A percentile compares a stretch with the other conserved stretches of the same genome.
phyloP scores from a whole-genome alignment of 2,329 filamentous ascomycete genomes.

The Ilyonectria sp. region DNA sequence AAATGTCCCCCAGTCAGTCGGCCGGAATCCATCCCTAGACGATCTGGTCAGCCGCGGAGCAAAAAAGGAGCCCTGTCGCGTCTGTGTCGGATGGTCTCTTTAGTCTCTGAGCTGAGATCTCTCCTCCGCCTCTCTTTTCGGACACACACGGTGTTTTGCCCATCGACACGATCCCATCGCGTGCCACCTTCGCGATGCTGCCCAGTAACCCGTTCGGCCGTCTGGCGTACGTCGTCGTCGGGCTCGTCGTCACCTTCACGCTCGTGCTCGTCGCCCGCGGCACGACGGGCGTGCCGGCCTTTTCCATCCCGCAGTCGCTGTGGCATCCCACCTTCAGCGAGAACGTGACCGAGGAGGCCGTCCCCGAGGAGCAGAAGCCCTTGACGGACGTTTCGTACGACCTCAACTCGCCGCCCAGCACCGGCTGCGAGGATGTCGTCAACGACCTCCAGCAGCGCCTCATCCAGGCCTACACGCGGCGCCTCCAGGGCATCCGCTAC shows the following conservation, averaged over 20 bases:
- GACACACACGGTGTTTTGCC: too few relatives aligned
- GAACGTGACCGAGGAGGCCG: slow-evolving; percentile 15
- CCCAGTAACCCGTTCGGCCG: neutral
- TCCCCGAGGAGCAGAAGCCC: slow-evolving; percentile 16
- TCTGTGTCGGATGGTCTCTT: too few relatives aligned
- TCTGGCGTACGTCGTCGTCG: neutral
- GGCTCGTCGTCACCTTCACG: neutral
- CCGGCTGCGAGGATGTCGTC: slow-evolving; percentile 45
- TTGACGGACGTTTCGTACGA: slow-evolving; percentile 44
- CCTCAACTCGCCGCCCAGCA: slow-evolving; percentile 35
- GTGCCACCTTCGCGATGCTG: neutral
- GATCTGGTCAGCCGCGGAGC: too few relatives aligned
- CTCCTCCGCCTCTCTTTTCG: too few relatives aligned
- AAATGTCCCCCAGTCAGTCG: too few relatives aligned
- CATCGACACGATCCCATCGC: too few relatives aligned
- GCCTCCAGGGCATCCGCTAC: slow-evolving; percentile 45
- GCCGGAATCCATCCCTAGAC: too few relatives aligned
- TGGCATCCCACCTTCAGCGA: neutral
- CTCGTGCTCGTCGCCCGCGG: neutral
- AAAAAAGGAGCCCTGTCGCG: too few relatives aligned
- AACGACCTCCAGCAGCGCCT: slow-evolving; percentile 48
- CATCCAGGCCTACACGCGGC: slow-evolving; percentile 45
- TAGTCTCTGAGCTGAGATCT: too few relatives aligned
- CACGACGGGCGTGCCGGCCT: neutral
- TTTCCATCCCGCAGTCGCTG: neutral